Percentiles rank a stretch among this genome's conserved stretches.
phyloP scores from a whole-genome alignment of 1,284 basidiomycete species.

The Calocybe gambosa region DNA sequence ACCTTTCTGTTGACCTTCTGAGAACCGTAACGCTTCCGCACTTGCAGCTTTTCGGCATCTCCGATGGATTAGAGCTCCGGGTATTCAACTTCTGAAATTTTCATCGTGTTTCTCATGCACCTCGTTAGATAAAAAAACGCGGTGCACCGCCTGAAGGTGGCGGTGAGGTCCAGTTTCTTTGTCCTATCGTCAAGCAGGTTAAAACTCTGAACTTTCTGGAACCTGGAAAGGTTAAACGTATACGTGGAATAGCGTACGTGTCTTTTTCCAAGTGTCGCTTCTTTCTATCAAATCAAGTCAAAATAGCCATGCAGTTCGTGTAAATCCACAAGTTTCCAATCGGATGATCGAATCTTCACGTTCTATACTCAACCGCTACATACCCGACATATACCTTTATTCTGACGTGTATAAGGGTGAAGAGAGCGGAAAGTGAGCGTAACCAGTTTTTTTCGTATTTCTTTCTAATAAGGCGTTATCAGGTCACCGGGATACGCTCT shows the following conservation, averaged over 20 bases:
- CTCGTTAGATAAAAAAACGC: conserved; percentile 79
- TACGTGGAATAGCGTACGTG: conserved; percentile 90
- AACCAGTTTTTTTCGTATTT: neutral
- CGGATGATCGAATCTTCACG: conserved; percentile 94
- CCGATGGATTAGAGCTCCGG: conserved; percentile 80
- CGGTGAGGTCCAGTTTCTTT: conserved; percentile 91
- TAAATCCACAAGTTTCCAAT: conserved; percentile 96
- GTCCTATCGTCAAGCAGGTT: conserved; percentile 84
- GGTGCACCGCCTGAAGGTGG: conserved; percentile 91
- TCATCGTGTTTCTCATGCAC: conserved; percentile 7
- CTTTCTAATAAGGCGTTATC: neutral
- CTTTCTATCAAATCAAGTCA: conserved; percentile 1
- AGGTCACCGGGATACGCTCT: conserved; percentile 96
- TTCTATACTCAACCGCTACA: conserved; percentile 90
- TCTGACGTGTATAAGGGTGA: conserved; percentile 98
- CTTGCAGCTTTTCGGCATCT: conserved; percentile 84
- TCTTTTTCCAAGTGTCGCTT: neutral
- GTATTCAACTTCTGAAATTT: conserved; percentile 33
- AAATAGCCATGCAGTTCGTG: conserved; percentile 83
- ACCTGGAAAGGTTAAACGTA: conserved; percentile 86
- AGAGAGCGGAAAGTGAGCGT: conserved; percentile 86
- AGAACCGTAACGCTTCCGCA: conserved; percentile 92
- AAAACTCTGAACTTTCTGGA: conserved; percentile 92
- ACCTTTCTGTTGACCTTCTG: conserved; percentile 87
- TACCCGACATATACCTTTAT: conserved; percentile 97